Evolutionary conservation across 2,329 filamentous ascomycete genomes (phyloP).

Genomic region (Microdochium bolleyi): DNA sequence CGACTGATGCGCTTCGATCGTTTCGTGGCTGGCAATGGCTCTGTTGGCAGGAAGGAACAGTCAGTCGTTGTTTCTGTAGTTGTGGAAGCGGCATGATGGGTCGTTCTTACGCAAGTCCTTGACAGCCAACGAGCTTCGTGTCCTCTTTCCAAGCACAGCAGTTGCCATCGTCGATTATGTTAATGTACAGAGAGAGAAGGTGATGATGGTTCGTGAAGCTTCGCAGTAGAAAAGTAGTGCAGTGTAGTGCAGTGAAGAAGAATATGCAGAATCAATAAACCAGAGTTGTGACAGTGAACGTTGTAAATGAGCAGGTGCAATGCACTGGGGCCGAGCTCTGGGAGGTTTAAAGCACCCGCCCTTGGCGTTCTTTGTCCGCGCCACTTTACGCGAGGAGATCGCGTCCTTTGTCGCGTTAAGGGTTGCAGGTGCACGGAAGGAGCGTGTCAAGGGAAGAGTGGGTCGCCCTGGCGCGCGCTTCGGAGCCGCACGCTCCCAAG

Average conservation of each 20-base stretch:
- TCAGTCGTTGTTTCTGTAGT: constrained; percentile 10
- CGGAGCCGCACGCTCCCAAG: no score
- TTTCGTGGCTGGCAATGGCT: constrained; percentile 31
- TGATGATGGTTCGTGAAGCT: not conserved
- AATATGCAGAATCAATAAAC: not conserved
- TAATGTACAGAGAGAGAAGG: constrained; percentile 1
- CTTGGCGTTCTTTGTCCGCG: not conserved
- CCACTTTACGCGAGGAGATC: not conserved
- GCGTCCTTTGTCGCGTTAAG: not conserved
- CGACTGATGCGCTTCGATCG: constrained; percentile 34
- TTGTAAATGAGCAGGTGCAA: not conserved
- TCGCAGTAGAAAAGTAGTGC: not conserved
- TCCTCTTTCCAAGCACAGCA: constrained; percentile 38
- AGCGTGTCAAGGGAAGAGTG: not conserved
- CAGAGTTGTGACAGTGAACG: not conserved
- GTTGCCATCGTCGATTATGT: constrained; percentile 10
- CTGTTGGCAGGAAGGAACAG: constrained; percentile 1
- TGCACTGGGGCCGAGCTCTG: not conserved
- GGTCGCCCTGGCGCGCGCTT: not conserved
- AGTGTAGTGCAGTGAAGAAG: not conserved
- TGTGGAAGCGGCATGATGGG: constrained; percentile 1
- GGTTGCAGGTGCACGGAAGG: not conserved
- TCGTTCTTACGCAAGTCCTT: constrained; percentile 24
- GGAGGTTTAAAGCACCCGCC: not conserved
- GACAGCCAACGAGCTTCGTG: constrained; percentile 19